A percentile compares a stretch with the other conserved stretches of the same genome.
These are phyloP conservation scores for Diophrys appendiculata DNA, from an alignment of 73 alveolate species.

Conservation along the genomic window DNA sequence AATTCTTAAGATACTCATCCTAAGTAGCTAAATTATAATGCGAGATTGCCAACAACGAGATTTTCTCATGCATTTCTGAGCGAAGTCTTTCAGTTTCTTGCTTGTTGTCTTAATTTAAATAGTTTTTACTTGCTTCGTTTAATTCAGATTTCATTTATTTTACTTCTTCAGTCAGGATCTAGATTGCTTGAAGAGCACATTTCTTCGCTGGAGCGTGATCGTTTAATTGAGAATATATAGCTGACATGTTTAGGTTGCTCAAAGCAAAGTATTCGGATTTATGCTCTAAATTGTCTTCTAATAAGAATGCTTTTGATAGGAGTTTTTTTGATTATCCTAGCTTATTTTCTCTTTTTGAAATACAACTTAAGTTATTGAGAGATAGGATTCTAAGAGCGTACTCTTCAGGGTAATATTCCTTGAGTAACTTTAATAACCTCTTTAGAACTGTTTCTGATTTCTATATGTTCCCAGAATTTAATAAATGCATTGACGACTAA, in stretches of 20 bases:
- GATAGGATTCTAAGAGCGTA: not conserved
- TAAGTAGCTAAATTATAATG: conserved; percentile 26
- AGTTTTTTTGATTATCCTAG: not conserved
- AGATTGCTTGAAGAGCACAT: conserved; percentile 8
- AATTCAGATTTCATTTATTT: not conserved
- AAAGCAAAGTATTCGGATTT: conserved; percentile 12
- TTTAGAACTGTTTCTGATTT: not conserved
- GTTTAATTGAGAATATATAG: conserved; percentile 22
- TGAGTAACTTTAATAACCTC: not conserved
- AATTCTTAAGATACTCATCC: conserved; percentile 13
- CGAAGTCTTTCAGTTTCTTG: not conserved
- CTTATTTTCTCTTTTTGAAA: not conserved
- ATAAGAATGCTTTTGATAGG: not conserved
- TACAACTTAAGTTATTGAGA: not conserved
- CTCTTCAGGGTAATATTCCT: not conserved
- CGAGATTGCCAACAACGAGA: conserved; percentile 18
- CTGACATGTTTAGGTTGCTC: conserved; percentile 24
- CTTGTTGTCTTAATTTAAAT: conserved; percentile 8
- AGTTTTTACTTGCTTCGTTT: not conserved
- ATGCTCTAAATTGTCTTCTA: not conserved
- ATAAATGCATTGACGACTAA: not conserved
- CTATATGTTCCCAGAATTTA: not conserved
- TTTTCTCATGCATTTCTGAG: not conserved
- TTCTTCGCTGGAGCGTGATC: not conserved
- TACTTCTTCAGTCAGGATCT: not conserved